Conservation (phyloP, 1,139 yeast genomes). For the Barnettozyma hawaiiensis region DNA sequence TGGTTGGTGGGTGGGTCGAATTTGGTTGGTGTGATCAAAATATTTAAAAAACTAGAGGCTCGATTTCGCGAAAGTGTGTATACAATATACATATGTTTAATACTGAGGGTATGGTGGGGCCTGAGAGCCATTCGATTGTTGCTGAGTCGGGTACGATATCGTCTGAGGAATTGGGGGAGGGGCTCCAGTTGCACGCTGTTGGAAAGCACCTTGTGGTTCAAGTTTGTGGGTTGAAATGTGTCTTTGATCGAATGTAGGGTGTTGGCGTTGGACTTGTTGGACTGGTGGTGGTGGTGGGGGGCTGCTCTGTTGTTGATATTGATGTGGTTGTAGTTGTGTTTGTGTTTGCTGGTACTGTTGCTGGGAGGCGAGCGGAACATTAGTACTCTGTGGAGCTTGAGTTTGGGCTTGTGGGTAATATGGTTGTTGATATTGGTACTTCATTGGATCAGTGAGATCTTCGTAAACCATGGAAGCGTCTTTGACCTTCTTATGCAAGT, state of each 20-base stretch:
- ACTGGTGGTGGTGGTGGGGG: too few species aligned
- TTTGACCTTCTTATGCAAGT: conserved; percentile 64
- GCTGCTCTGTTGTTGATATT: conserved; percentile 2
- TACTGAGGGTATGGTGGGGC: conserved; percentile 14
- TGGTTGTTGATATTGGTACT: conserved; percentile 17
- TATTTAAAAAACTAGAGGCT: too few species aligned
- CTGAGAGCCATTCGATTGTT: conserved; percentile 1
- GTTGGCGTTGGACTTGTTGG: conserved; percentile 4
- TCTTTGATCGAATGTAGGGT: conserved; percentile 3
- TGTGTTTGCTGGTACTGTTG: conserved; percentile 10
- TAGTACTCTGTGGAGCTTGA: conserved; percentile 8
- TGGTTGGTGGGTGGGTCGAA: background rate
- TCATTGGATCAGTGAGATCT: conserved; percentile 48
- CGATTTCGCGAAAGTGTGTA: background rate
- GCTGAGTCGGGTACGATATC: background rate
- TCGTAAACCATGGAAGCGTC: conserved; percentile 67
- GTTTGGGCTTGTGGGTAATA: conserved; percentile 9
- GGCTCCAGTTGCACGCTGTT: conserved; percentile 6
- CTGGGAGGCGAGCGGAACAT: conserved; percentile 6
- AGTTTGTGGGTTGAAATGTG: conserved; percentile 1
- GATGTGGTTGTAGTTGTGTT: conserved; percentile 7
- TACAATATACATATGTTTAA: background rate
- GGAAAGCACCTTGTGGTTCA: conserved; percentile 1
- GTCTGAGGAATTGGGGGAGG: conserved; percentile 15
- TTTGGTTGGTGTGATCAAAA: too few species aligned